Percentiles rank a stretch among this genome's conserved stretches.
Conservation (phyloP, 306 rosid genomes). For the Begonia loranthoides region DNA sequence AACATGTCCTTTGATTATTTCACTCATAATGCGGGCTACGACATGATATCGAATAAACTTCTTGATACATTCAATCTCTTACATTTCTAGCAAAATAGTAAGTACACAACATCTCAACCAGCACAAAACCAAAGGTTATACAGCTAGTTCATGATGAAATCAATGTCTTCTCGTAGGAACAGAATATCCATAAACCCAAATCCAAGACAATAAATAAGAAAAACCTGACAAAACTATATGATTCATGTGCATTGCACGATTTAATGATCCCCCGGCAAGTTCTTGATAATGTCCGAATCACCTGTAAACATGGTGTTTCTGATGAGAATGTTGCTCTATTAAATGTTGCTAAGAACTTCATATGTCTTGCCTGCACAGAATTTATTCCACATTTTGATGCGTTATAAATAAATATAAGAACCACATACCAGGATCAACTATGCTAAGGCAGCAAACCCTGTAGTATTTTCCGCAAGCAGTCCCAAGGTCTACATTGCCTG, state of each 20-base stretch:
- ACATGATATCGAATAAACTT: too few species aligned
- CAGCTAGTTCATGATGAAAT: too few species aligned
- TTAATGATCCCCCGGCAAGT: slow-evolving; percentile 31
- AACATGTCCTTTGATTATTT: too few species aligned
- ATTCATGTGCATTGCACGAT: neutral
- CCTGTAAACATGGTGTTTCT: neutral
- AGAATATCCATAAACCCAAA: slow-evolving; percentile 7
- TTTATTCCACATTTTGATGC: neutral
- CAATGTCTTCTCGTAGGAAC: too few species aligned
- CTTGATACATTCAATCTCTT: too few species aligned
- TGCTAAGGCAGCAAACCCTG: slow-evolving; percentile 86
- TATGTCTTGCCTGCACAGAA: neutral
- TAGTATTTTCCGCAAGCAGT: slow-evolving; percentile 76
- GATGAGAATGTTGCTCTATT: too few species aligned
- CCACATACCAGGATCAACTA: slow-evolving; percentile 57
- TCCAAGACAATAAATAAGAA: slow-evolving; percentile 1
- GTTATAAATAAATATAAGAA: neutral
- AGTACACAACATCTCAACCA: too few species aligned
- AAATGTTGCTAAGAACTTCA: neutral
- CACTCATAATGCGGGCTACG: too few species aligned
- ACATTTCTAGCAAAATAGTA: too few species aligned
- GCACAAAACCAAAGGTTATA: slow-evolving; percentile 1
- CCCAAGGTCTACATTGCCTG: slow-evolving; percentile 74
- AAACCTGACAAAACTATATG: slow-evolving; percentile 20
- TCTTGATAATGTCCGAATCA: slow-evolving; percentile 36